Base-by-base conservation (phyloP, 768 basidiomycete genomes). In the Agaricus sinodeliciosus region DNA sequence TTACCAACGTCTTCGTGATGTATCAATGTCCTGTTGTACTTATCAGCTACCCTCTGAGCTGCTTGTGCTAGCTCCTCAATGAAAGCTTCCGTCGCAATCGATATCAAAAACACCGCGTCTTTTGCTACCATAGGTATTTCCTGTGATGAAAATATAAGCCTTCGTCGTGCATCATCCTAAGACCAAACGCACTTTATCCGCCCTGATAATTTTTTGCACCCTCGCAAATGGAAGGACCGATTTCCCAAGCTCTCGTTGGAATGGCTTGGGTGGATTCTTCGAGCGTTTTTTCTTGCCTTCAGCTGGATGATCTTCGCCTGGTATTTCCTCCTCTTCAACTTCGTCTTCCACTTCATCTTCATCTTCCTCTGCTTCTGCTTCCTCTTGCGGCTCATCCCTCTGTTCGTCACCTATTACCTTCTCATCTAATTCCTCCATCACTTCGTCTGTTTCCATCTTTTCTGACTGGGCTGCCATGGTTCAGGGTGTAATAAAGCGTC, bases 61-160 rank as follows among this genome's bases (percentile, higher is more conserved):
- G 88, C 85, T 51, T 85, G 80, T 28, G 79, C 76, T 26, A 94
- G 69, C 46, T 83, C 77, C 64, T 80, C 83, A 48, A 94, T 85
- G 58, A 95, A 94, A 65, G 91, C 86, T 67, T 95, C 93, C 51
- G 93, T 85, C 4, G 91, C 91, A 25, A 91, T 70, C 18, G 88
- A 82, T 43, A 94, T 84, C 56, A 92, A 67, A 58, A 90, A 82
- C 0, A 81, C 78, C 19, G 90, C 90, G 49, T 94, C 92, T 63
- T 75, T 84, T 9, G 84, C 82, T 4, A 90, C 72, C 39, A 82
- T 81, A 0, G 87, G 83, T 48, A 92, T 76, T 42, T 91, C 89
- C 89, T 91, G 55, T 43, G 11, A 31, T 31, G 18, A 15, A 22
- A 37, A 5, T 26, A 41, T 43, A 12, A 51, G 48, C 18, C 27